phyloP scores from a whole-genome alignment of 2,329 filamentous ascomycete genomes.

The Aspergillus alliaceus region DNA sequence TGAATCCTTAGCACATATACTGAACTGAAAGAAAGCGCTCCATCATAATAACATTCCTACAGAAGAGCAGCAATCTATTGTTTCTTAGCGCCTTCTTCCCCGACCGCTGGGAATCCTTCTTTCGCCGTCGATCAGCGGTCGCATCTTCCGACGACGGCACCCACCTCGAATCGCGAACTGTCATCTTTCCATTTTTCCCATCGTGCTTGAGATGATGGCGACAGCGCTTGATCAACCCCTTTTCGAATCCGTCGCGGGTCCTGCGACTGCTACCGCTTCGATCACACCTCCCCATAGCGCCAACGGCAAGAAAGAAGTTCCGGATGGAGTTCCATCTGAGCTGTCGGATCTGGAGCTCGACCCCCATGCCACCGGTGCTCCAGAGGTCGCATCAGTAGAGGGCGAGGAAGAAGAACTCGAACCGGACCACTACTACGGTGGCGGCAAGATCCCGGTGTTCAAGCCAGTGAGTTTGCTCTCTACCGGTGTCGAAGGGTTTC shows the following conservation, averaged over 20 bases:
- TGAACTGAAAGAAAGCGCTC: neutral
- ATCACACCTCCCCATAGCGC: constrained; percentile 46
- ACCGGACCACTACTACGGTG: constrained; percentile 84
- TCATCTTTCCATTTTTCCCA: constrained; percentile 8
- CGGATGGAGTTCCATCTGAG: constrained; percentile 42
- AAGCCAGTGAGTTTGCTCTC: constrained; percentile 65
- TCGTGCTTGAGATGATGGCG: constrained; percentile 32
- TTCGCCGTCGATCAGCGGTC: constrained; percentile 47
- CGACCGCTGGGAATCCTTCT: constrained; percentile 42
- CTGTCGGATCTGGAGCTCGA: constrained; percentile 45
- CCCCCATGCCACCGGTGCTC: constrained; percentile 24
- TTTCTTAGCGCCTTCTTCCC: constrained; percentile 23
- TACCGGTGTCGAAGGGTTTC: neutral
- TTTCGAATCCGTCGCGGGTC: constrained; percentile 24
- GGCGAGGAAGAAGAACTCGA: constrained; percentile 74
- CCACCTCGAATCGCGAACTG: constrained; percentile 12
- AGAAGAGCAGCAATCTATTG: constrained; percentile 5
- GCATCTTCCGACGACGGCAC: constrained; percentile 41
- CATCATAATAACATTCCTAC: constrained; percentile 6
- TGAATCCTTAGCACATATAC: neutral
- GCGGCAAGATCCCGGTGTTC: constrained; percentile 85
- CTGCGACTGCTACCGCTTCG: constrained; percentile 32
- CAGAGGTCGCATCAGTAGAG: constrained; percentile 40
- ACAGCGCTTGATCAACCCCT: constrained; percentile 32
- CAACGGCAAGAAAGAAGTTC: constrained; percentile 45